These are phyloP conservation scores for Penicillium sp. DNA, from an alignment of 2,329 filamentous ascomycete genomes.

Conservation along the genomic window DNA sequence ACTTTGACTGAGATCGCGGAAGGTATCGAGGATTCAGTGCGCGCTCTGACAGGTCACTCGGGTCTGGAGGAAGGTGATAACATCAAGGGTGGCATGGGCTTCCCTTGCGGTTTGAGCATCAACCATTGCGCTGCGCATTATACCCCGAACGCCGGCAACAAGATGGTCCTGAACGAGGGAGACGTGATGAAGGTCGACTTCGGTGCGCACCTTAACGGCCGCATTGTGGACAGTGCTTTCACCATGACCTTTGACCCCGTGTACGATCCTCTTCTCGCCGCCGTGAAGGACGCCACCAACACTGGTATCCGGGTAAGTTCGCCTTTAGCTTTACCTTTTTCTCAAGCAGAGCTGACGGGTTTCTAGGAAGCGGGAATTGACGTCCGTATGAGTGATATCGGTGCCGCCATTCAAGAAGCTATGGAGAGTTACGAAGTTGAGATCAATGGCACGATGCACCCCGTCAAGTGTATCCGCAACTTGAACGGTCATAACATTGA, in stretches of 20 bases:
- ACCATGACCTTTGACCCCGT: constrained; percentile 60
- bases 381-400: constrained; percentile 76
- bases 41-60: constrained; percentile 65
- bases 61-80: constrained; percentile 71
- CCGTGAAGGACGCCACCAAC: constrained; percentile 61
- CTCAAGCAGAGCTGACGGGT: constrained; percentile 8
- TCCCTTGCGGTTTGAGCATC: constrained; percentile 73
- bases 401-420: constrained; percentile 72
- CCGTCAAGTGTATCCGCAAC: constrained; percentile 77
- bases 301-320: constrained; percentile 58
- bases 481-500: constrained; percentile 84
- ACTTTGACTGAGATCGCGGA: constrained; percentile 72
- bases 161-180: constrained; percentile 55
- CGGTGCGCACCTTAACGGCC: constrained; percentile 61
- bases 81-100: constrained; percentile 71
- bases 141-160: constrained; percentile 79
- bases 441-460: constrained; percentile 66
- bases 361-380: constrained; percentile 79
- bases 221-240: constrained; percentile 64
- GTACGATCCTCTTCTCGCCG: constrained; percentile 58
- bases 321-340: background rate
- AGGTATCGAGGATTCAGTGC: constrained; percentile 75
- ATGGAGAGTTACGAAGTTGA: constrained; percentile 92
- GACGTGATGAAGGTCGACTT: constrained; percentile 70
- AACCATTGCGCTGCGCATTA: constrained; percentile 83